These are phyloP conservation scores for Halophytophthora batemanensis DNA, from an alignment of 352 stramenopile genomes.

Conservation along the genomic window DNA sequence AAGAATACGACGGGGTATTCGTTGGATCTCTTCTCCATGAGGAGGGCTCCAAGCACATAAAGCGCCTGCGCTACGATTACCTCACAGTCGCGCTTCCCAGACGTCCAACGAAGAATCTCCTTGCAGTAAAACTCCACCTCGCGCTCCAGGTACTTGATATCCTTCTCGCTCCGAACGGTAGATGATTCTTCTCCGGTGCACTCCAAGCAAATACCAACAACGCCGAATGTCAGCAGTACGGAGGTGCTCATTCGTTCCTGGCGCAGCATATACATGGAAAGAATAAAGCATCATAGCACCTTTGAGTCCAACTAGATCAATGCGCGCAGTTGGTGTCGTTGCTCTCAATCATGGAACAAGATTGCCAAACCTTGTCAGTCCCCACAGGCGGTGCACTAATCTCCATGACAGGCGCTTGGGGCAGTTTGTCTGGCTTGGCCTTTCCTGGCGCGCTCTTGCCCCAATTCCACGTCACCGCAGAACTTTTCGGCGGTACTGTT, in stretches of 20 bases:
- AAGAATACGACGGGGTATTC: conserved; percentile 55
- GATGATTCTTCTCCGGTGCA: conserved; percentile 23
- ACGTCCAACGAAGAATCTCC: conserved; percentile 46
- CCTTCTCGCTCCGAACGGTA: conserved; percentile 9
- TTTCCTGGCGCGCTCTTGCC: conserved; percentile 1
- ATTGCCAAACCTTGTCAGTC: conserved; percentile 21
- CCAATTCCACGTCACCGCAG: conserved; percentile 26
- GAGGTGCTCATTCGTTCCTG: conserved; percentile 20
- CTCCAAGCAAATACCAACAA: conserved; percentile 29
- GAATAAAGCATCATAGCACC: not conserved
- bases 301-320: not conserved
- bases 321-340: not conserved
- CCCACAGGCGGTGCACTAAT: not conserved
- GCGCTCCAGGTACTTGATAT: conserved; percentile 49
- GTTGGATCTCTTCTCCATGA: conserved; percentile 41
- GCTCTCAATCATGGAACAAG: not conserved
- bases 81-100: conserved; percentile 19
- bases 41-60: conserved; percentile 36
- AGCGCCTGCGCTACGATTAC: conserved; percentile 43
- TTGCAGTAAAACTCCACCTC: conserved; percentile 79
- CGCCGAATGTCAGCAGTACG: conserved; percentile 29
- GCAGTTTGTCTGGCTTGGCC: conserved; percentile 3
- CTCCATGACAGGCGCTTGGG: not conserved
- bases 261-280: not conserved
- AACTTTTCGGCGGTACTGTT: not conserved